phyloP scores from a whole-genome alignment of 2,329 filamentous ascomycete genomes.

The Alternaria arborescens region DNA sequence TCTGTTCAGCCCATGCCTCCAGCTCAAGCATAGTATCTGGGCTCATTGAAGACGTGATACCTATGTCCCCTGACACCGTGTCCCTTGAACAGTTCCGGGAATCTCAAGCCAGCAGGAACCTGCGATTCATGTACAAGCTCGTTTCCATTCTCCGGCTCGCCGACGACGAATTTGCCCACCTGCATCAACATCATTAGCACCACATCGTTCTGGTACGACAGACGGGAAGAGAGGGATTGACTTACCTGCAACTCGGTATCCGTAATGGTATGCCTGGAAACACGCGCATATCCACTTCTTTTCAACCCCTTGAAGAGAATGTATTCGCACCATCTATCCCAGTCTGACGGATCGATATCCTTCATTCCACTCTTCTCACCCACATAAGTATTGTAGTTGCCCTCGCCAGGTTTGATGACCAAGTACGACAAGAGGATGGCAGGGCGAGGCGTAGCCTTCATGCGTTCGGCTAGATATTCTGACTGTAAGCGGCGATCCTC shows the following conservation, averaged over 20 bases:
- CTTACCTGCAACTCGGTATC: slow-evolving; percentile 92
- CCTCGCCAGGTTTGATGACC: slow-evolving; percentile 86
- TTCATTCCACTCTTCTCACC: slow-evolving; percentile 88
- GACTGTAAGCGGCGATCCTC: slow-evolving; percentile 89
- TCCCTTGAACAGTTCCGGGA: slow-evolving; percentile 84
- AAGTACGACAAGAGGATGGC: slow-evolving; percentile 89
- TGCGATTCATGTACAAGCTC: slow-evolving; percentile 75
- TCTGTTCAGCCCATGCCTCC: no score
- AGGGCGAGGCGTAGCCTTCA: slow-evolving; percentile 83
- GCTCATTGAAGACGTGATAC: slow-evolving; percentile 94
- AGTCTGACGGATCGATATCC: slow-evolving; percentile 90
- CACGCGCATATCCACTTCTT: slow-evolving; percentile 86
- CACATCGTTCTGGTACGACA: neutral
- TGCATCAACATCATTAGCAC: slow-evolving; percentile 37
- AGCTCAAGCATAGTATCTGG: slow-evolving; percentile 44
- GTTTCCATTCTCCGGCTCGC: slow-evolving; percentile 71
- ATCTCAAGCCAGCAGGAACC: slow-evolving; percentile 79
- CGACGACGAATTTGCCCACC: slow-evolving; percentile 91
- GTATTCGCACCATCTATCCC: slow-evolving; percentile 99
- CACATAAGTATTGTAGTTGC: slow-evolving; percentile 97
- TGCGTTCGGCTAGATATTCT: slow-evolving; percentile 84
- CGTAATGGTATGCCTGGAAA: slow-evolving; percentile 89
- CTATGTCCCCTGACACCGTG: slow-evolving; percentile 86
- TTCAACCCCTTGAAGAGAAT: slow-evolving; percentile 92
- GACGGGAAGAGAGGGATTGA: slow-evolving; percentile 1